Evolutionary conservation across 1,284 basidiomycete species (phyloP).

Genomic region (Singerocomus inundabilis): DNA sequence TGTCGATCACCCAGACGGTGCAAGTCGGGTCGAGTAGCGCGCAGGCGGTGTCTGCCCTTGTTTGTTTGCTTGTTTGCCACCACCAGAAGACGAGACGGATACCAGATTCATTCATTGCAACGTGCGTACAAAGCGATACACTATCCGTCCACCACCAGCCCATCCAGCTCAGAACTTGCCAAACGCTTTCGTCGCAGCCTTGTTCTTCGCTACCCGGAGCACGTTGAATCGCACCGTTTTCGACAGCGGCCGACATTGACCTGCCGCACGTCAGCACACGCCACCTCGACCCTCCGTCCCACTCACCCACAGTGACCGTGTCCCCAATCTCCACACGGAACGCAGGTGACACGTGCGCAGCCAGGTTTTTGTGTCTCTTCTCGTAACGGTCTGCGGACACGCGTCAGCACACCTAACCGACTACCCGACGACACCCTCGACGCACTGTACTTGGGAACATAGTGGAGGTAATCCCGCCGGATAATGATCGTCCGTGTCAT

Average conservation of each 20-base stretch:
- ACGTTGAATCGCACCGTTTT: constrained; percentile 99
- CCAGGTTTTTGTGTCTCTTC: constrained; percentile 98
- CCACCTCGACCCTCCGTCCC: not conserved
- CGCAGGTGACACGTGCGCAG: constrained; percentile 95
- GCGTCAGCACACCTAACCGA: constrained; percentile 12
- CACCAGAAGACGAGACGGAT: constrained; percentile 5
- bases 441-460: constrained; percentile 97
- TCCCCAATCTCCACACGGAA: constrained; percentile 97
- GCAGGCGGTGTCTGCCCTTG: constrained; percentile 26
- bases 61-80: constrained; percentile 36
- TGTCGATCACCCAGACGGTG: constrained; percentile 36
- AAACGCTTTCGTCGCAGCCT: constrained; percentile 86
- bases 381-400: constrained; percentile 79
- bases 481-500: constrained; percentile 99
- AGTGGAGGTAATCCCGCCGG: constrained; percentile 98
- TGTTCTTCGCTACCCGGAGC: constrained; percentile 87
- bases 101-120: too few relatives aligned
- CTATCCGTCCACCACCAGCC: too few relatives aligned
- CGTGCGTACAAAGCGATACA: constrained; percentile 34
- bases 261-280: constrained; percentile 36
- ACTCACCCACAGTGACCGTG: constrained; percentile 91
- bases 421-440: constrained; percentile 11
- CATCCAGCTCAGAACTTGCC: constrained; percentile 78
- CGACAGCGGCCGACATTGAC: constrained; percentile 98
- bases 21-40: constrained; percentile 20